Conservation (phyloP, 2,329 filamentous ascomycete species). For the Pestalotiopsis fici region DNA sequence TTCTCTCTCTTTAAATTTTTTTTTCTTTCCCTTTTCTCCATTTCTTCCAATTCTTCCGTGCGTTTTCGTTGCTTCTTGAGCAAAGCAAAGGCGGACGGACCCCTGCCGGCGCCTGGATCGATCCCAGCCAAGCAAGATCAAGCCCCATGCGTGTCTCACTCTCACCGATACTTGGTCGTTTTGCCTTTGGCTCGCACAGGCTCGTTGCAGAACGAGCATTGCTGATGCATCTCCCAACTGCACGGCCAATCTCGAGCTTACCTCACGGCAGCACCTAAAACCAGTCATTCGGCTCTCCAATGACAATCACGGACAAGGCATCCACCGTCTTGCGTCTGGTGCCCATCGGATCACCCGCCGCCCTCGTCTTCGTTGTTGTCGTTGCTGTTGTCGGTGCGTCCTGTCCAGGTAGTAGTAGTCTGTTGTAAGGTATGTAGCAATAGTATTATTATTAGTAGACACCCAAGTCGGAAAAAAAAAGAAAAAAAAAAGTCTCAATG, state of each 20-base stretch:
- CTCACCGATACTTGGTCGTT: conserved; percentile 34
- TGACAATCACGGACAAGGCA: neutral
- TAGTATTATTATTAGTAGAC: neutral
- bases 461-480: neutral
- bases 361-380: neutral
- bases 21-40: too few species aligned
- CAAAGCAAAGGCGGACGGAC: neutral
- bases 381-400: neutral
- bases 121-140: neutral
- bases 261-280: neutral
- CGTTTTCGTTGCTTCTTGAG: neutral
- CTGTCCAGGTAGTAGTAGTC: neutral
- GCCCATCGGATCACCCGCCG: neutral
- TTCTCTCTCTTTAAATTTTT: neutral
- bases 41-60: neutral
- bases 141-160: conserved; percentile 27
- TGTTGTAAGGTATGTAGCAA: neutral
- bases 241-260: conserved; percentile 11
- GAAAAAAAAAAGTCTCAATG: neutral
- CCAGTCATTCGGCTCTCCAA: neutral
- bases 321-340: neutral
- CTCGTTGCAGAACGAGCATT: conserved; percentile 31
- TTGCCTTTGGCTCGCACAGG: conserved; percentile 25
- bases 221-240: conserved; percentile 17
- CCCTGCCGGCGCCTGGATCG: conserved; percentile 4